Evolutionary conservation across 306 rosid genomes (phyloP).

Genomic region (Trifolium dubium): DNA sequence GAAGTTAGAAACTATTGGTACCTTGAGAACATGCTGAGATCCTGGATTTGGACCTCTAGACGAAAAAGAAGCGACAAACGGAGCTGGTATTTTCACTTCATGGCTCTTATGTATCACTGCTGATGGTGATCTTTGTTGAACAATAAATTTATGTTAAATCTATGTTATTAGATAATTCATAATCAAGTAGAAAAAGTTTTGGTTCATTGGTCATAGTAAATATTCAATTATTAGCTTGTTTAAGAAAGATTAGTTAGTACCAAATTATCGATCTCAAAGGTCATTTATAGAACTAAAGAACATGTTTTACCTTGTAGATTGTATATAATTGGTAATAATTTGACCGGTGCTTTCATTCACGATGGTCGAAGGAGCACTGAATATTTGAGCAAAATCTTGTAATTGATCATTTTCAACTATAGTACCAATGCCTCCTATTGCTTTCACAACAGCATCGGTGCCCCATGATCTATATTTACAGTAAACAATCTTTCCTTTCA

Average conservation of each 20-base stretch:
- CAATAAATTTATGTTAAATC: slow-evolving; percentile 26
- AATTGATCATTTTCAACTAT: slow-evolving; percentile 55
- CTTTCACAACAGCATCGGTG: slow-evolving; percentile 65
- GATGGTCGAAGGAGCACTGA: slow-evolving; percentile 74
- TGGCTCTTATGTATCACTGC: slow-evolving; percentile 69
- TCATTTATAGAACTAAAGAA: slow-evolving; percentile 9
- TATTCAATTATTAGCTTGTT: slow-evolving; percentile 1
- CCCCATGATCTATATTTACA: slow-evolving; percentile 59
- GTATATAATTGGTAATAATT: slow-evolving; percentile 51
- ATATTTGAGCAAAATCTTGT: slow-evolving; percentile 64
- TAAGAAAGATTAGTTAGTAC: background rate
- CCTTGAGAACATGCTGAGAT: slow-evolving; percentile 74
- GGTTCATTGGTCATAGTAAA: background rate
- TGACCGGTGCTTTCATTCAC: slow-evolving; percentile 59
- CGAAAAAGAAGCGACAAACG: slow-evolving; percentile 82
- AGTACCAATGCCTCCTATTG: slow-evolving; percentile 71
- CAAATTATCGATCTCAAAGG: background rate
- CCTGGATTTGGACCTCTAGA: slow-evolving; percentile 84
- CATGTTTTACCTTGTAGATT: slow-evolving; percentile 63
- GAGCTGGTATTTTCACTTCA: slow-evolving; percentile 56
- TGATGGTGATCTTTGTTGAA: slow-evolving; percentile 60
- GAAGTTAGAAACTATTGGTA: slow-evolving; percentile 33
- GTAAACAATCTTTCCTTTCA: slow-evolving; percentile 68
- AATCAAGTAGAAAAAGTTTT: background rate
- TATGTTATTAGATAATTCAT: slow-evolving; percentile 10